A percentile compares a stretch with the other conserved stretches of the same genome.
phyloP scores from a whole-genome alignment of 345 rosid species.

The Eucalyptus shirleyi region DNA sequence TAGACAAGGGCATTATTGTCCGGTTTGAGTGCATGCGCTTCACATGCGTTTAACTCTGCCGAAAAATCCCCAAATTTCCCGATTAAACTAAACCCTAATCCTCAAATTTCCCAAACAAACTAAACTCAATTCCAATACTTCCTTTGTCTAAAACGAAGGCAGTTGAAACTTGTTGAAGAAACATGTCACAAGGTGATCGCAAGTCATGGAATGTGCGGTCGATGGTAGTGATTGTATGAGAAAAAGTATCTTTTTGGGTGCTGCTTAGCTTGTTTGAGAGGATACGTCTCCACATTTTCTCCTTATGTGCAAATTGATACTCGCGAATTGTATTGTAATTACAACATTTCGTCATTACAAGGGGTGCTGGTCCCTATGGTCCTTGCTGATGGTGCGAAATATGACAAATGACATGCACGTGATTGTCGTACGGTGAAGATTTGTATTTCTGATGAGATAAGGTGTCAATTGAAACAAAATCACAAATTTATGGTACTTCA shows the following conservation, averaged over 20 bases:
- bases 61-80: background rate
- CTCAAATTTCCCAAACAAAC: background rate
- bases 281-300: background rate
- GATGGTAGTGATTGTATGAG: background rate
- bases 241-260: background rate
- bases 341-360: background rate
- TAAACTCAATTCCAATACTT: background rate
- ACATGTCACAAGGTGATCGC: background rate
- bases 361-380: background rate
- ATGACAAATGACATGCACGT: background rate
- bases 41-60: background rate
- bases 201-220: background rate
- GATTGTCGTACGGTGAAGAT: background rate
- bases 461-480: background rate
- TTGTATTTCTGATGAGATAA: accelerated
- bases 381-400: background rate
- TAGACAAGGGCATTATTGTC: background rate
- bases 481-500: background rate
- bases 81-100: background rate
- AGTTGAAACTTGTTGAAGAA: background rate
- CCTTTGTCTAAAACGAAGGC: background rate
- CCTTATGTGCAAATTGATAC: background rate
- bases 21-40: background rate
- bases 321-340: background rate
- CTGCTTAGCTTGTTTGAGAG: background rate